These are phyloP conservation scores for Claviceps arundinis DNA, from an alignment of 2,329 filamentous ascomycete species.

Conservation along the genomic window DNA sequence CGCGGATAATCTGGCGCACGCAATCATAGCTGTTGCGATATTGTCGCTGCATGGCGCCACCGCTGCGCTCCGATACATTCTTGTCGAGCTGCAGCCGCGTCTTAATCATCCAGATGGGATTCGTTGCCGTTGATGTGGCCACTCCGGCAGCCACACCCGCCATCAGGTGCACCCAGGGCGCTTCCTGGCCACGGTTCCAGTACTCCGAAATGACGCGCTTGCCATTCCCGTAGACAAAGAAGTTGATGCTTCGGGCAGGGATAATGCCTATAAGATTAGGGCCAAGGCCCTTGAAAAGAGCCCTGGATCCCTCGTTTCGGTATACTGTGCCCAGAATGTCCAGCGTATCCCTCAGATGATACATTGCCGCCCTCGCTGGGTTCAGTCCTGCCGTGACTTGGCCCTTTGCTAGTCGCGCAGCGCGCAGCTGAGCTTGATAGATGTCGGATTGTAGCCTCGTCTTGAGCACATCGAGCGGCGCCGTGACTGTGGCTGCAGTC, in stretches of 20 bases:
- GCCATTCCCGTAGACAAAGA: constrained; percentile 85
- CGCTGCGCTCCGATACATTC: constrained; percentile 52
- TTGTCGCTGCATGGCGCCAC: constrained; percentile 41
- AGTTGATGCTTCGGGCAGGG: constrained; percentile 82
- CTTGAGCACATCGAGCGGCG: constrained; percentile 85
- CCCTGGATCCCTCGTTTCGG: constrained; percentile 67
- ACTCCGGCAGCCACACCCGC: constrained; percentile 70
- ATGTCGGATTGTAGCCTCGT: constrained; percentile 90
- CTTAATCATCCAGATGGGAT: constrained; percentile 95
- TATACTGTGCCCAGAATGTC: constrained; percentile 76
- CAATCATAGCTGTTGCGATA: constrained; percentile 88
- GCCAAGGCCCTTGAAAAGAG: constrained; percentile 84
- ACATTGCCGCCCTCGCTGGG: constrained; percentile 49
- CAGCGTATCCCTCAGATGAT: constrained; percentile 75
- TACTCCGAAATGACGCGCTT: constrained; percentile 69
- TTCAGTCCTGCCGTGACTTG: constrained; percentile 37
- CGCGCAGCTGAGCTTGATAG: constrained; percentile 71
- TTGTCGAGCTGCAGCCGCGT: constrained; percentile 87
- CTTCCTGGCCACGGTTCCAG: constrained; percentile 57
- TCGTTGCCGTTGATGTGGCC: constrained; percentile 79
- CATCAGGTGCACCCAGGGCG: constrained; percentile 63
- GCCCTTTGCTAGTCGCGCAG: constrained; percentile 48
- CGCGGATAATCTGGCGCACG: constrained; percentile 63
- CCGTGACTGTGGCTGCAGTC: constrained; percentile 84
- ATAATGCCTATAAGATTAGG: constrained; percentile 85